Conservation (phyloP, 108 stramenopile genomes). For the Schizochytrium sp. region DNA sequence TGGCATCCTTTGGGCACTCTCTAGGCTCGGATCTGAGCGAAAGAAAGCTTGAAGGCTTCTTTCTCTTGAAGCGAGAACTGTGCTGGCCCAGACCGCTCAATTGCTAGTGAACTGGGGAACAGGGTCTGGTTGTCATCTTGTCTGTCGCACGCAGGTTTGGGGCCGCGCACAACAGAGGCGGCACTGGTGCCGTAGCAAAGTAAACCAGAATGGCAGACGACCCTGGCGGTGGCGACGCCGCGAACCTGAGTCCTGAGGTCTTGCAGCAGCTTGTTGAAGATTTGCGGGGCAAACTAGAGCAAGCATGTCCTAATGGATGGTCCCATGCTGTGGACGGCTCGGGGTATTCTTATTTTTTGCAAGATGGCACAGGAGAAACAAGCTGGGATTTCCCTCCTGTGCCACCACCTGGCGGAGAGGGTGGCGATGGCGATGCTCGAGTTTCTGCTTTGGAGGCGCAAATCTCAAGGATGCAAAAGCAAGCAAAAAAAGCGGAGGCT, state of each 20-base stretch:
- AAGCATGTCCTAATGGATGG: slow-evolving; percentile 33
- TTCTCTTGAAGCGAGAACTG: too few relatives aligned
- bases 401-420: not conserved
- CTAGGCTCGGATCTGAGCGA: too few relatives aligned
- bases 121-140: too few relatives aligned
- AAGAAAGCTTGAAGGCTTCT: too few relatives aligned
- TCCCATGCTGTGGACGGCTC: not conserved
- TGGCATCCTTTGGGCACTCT: too few relatives aligned
- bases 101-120: too few relatives aligned
- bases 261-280: slow-evolving; percentile 22
- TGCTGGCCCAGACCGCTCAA: too few relatives aligned
- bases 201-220: not conserved
- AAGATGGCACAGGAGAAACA: slow-evolving; percentile 3
- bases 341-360: slow-evolving; percentile 33
- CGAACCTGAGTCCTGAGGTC: not conserved
- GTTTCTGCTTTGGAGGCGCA: slow-evolving; percentile 4
- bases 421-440: not conserved
- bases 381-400: slow-evolving; percentile 37
- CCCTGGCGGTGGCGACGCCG: not conserved
- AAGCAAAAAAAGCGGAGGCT: not conserved
- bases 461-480: not conserved
- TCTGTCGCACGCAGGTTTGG: too few relatives aligned
- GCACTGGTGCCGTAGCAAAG: not conserved
- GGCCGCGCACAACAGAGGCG: too few relatives aligned
- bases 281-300: slow-evolving; percentile 19